Conservation (phyloP, 768 basidiomycete species). For the Galerina sulciceps region DNA sequence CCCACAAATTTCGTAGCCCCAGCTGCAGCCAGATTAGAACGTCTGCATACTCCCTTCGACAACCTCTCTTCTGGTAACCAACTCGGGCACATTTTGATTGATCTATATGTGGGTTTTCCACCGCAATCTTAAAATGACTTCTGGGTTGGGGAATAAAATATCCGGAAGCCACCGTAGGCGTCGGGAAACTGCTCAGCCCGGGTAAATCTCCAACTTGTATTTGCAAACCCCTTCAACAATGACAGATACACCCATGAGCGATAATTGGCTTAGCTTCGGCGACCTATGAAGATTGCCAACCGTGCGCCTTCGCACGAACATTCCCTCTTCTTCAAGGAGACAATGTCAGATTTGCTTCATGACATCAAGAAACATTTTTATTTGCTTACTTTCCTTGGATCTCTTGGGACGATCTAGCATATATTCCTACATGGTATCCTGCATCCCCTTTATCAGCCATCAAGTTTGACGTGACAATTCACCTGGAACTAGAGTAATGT, state of each 20-base stretch:
- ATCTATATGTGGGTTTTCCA: constrained; percentile 12
- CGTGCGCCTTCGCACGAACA: constrained; percentile 12
- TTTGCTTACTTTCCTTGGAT: constrained; percentile 6
- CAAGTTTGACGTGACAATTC: constrained; percentile 13
- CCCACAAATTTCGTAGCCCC: constrained; percentile 5
- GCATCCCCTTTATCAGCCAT: constrained; percentile 11
- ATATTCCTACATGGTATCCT: constrained; percentile 10
- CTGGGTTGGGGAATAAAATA: neutral
- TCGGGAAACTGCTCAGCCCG: neutral
- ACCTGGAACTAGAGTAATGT: constrained; percentile 8
- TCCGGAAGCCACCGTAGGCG: neutral
- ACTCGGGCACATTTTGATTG: constrained; percentile 6
- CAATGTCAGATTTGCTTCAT: constrained; percentile 10
- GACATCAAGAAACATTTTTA: constrained; percentile 10
- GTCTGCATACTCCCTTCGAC: constrained; percentile 12
- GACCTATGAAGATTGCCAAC: constrained; percentile 5
- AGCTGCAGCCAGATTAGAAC: neutral
- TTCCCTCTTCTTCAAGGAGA: constrained; percentile 15
- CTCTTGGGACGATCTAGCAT: constrained; percentile 10
- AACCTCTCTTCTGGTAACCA: constrained; percentile 14
- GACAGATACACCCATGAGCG: constrained; percentile 1
- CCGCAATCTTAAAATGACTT: neutral
- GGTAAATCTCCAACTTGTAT: constrained; percentile 1
- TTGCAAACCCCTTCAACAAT: neutral
- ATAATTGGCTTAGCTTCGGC: constrained; percentile 3